phyloP scores from a whole-genome alignment of 202 grass and related monocot genomes.

The Zoysia matrella region DNA sequence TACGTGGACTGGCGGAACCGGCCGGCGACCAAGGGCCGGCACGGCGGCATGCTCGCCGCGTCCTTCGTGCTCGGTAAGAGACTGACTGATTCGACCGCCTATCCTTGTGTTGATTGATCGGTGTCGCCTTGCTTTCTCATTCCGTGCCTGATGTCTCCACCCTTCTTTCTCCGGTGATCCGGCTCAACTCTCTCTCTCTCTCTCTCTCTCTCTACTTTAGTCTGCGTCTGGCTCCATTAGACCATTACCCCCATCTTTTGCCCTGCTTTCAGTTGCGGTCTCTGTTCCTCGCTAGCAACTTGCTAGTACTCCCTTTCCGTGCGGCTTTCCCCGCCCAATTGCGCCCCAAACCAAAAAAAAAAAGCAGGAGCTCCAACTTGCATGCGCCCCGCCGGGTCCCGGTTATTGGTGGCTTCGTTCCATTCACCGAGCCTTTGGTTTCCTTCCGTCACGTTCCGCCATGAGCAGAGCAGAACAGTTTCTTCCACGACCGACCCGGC shows the following conservation, averaged over 20 bases:
- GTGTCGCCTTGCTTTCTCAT: neutral
- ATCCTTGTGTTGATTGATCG: too few relatives aligned
- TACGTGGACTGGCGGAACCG: constrained; percentile 92
- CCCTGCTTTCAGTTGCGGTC: neutral
- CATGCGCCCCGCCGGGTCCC: neutral
- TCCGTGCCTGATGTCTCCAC: neutral
- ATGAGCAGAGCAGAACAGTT: neutral
- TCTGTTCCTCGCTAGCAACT: constrained; percentile 34
- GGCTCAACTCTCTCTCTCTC: neutral
- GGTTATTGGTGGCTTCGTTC: neutral
- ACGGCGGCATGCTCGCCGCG: constrained; percentile 85
- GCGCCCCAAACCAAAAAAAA: neutral
- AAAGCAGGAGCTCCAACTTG: constrained; percentile 21
- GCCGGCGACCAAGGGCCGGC: constrained; percentile 67
- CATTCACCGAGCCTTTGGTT: neutral
- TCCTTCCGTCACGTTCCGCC: neutral
- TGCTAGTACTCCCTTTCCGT: neutral
- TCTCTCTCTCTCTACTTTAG: neutral
- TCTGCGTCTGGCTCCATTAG: neutral
- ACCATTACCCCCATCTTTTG: neutral
- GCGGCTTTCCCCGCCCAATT: neutral
- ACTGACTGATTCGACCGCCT: too few relatives aligned
- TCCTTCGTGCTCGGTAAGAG: constrained; percentile 83
- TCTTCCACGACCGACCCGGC: neutral
- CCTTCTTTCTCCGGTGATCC: neutral